Conservation (phyloP, 805 yeast genomes). For the Metschnikowia cubensis region DNA sequence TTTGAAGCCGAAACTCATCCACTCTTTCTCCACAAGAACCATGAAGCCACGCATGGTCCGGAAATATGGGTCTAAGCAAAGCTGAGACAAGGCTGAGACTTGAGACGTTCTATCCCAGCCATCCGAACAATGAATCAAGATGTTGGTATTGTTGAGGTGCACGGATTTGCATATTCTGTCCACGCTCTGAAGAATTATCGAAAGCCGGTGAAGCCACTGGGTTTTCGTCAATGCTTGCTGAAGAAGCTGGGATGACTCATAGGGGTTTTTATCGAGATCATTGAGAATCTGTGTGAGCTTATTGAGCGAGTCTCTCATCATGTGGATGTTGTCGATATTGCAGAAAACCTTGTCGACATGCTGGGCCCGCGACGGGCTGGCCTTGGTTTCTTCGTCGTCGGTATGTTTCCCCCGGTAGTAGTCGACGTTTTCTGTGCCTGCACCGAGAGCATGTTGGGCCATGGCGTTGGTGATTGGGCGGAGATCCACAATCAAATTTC, state of each 20-base stretch:
- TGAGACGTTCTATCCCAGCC: slow-evolving; percentile 99
- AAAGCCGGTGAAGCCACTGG: slow-evolving; percentile 75
- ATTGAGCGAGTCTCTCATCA: slow-evolving; percentile 79
- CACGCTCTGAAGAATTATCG: slow-evolving; percentile 67
- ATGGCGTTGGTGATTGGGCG: slow-evolving; percentile 92
- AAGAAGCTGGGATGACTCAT: slow-evolving; percentile 20
- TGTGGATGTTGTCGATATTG: slow-evolving; percentile 94
- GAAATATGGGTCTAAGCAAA: slow-evolving; percentile 86
- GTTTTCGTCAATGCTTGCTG: slow-evolving; percentile 58
- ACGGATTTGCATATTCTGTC: slow-evolving; percentile 78
- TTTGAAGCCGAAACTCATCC: slow-evolving; percentile 92
- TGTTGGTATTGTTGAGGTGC: slow-evolving; percentile 75
- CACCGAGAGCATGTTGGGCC: slow-evolving; percentile 96
- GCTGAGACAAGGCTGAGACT: slow-evolving; percentile 73
- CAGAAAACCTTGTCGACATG: slow-evolving; percentile 68
- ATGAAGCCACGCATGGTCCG: slow-evolving; percentile 87
- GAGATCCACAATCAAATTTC: slow-evolving; percentile 78
- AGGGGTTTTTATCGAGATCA: slow-evolving; percentile 61
- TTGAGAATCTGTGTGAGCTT: slow-evolving; percentile 59
- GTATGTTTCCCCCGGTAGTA: slow-evolving; percentile 51
- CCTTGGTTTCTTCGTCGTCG: slow-evolving; percentile 6
- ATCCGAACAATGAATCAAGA: slow-evolving; percentile 91
- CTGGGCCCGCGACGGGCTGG: slow-evolving; percentile 10
- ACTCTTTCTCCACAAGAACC: slow-evolving; percentile 83
- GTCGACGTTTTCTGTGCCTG: slow-evolving; percentile 95